Evolutionary conservation across 768 basidiomycete species (phyloP), one percentile per base, ranked within the genome.

Genomic region (Psilocybe sp.): DNA sequence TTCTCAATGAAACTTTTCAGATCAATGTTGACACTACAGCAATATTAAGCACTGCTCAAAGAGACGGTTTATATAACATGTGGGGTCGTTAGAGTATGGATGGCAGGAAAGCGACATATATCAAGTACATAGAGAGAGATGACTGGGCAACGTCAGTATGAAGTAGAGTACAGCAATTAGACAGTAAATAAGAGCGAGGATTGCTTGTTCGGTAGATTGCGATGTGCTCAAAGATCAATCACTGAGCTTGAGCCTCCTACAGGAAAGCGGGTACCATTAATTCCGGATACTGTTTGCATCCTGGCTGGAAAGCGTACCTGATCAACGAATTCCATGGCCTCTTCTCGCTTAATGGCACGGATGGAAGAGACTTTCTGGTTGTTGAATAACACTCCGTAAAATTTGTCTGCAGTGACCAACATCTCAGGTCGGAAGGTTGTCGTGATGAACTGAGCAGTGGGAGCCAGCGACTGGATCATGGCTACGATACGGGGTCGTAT

Each of bases 371-470:
- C 87, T 65, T 98, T 98, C 63, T 96, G 91, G 59, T 89, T 92
- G 68, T 96, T 92, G 73, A 97, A 98, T 51, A 96, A 70, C 9
- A 98, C 97, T 12, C 97, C 97, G 54, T 98, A 98, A 66, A 96
- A 98, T 63, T 96, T 93, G 67, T 98, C 95, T 0, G 95, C 93
- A 0, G 89, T 88, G 2, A 91, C 89, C 50, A 98, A 75, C 89
- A 99, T 94, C 71, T 99, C 97, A 0, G 95, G 90, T 50, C 95
- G 81, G 81, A 99, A 99, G 2, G 97, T 99, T 2, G 97, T 99
- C 31, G 92, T 96, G 64, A 99, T 95, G 70, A 98, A 98, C 66
- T 99, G 97, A 0, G 89, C 96, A 0, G 84, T 86, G 5, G 81
- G 76, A 0, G 95, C 79, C 14, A 98, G 78, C 11, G 89, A 89